These are phyloP conservation scores for Acacia pycnantha DNA, from an alignment of 331 rosid genomes.

Conservation along the genomic window DNA sequence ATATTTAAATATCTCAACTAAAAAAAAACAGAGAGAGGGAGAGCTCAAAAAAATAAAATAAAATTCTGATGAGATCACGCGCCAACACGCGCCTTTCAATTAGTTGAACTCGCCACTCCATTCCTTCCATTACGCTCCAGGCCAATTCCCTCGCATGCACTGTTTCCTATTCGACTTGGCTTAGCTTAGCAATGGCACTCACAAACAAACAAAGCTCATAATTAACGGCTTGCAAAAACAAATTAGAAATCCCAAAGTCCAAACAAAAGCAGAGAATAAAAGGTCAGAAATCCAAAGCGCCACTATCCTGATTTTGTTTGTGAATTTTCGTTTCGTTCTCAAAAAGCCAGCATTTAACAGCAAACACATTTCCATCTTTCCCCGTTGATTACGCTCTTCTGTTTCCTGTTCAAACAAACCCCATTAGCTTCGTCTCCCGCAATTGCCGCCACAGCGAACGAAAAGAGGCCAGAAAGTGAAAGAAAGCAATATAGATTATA, in stretches of 20 bases:
- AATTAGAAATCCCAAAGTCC: not conserved
- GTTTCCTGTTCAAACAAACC: conserved; percentile 35
- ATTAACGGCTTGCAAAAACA: no score
- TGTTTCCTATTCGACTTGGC: not conserved
- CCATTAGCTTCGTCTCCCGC: conserved; percentile 54
- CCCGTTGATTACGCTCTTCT: conserved; percentile 63
- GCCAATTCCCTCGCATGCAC: not conserved
- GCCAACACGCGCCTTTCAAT: not conserved
- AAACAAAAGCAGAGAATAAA: conserved; percentile 33
- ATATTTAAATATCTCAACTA: no score
- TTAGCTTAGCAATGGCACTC: not conserved
- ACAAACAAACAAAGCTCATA: conserved; percentile 22
- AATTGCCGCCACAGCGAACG: conserved; percentile 50
- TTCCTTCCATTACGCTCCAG: not conserved
- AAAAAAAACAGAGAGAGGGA: no score
- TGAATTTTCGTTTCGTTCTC: conserved; percentile 5
- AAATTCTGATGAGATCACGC: not conserved
- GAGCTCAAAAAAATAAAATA: no score
- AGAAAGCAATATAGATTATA: conserved; percentile 9
- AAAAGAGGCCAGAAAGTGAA: conserved; percentile 27
- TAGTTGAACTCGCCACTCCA: not conserved
- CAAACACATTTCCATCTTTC: conserved; percentile 20
- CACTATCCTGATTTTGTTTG: not conserved
- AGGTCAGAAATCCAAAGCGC: not conserved
- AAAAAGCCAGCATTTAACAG: not conserved